Conservation (phyloP, 2,329 filamentous ascomycete genomes). For the Epichloe gansuensis region DNA sequence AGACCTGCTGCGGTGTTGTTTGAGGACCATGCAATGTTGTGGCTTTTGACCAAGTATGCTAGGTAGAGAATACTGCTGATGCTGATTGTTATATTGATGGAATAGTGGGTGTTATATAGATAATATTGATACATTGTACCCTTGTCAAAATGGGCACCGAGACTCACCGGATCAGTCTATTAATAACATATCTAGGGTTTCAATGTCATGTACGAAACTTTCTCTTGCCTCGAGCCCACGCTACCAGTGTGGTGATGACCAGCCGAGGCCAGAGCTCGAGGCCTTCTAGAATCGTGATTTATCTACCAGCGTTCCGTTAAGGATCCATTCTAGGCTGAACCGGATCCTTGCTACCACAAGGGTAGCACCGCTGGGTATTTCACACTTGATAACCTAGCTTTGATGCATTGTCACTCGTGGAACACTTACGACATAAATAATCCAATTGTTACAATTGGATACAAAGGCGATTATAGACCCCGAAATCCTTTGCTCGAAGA, state of each 20-base stretch:
- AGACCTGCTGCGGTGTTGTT: background rate
- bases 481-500: background rate
- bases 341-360: constrained; percentile 58
- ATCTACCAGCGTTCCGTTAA: constrained; percentile 80
- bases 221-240: constrained; percentile 29
- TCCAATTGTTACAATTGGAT: background rate
- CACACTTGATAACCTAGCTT: background rate
- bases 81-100: background rate
- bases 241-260: constrained; percentile 15
- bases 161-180: background rate
- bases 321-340: constrained; percentile 55
- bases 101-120: background rate
- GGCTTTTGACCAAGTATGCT: background rate
- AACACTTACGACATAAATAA: background rate
- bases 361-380: constrained; percentile 58
- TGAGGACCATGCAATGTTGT: background rate
- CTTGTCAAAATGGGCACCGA: background rate
- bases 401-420: background rate
- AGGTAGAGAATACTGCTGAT: background rate
- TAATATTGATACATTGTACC: too few species aligned
- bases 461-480: background rate
- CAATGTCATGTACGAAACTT: constrained; percentile 25
- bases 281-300: constrained; percentile 28
- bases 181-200: background rate
- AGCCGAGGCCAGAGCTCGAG: constrained; percentile 15